A percentile compares a stretch with the other conserved stretches of the same genome.
These are phyloP conservation scores for Volvox reticuliferus DNA, from an alignment of 139 green algal genomes.

Conservation along the genomic window DNA sequence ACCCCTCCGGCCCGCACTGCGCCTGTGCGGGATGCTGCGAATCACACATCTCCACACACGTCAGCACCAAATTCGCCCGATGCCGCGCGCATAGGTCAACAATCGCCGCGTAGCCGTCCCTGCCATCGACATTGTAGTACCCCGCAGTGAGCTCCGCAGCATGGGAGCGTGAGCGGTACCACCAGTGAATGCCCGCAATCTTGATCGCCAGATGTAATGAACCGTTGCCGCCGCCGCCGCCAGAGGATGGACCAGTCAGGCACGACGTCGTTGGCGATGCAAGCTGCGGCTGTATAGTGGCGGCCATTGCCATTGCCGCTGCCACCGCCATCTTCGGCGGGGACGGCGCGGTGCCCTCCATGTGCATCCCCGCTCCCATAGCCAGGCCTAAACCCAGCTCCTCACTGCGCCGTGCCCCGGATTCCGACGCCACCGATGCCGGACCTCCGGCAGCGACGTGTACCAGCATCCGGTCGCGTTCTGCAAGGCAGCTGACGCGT, in stretches of 20 bases:
- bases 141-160: conserved; percentile 96
- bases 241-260: not conserved
- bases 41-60: conserved; percentile 98
- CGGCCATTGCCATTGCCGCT: not conserved
- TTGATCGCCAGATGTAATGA: conserved; percentile 83
- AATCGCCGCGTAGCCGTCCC: conserved; percentile 87
- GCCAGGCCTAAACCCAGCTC: not conserved
- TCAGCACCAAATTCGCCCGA: conserved; percentile 90
- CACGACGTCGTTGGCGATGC: conserved; percentile 3
- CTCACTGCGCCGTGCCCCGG: not conserved
- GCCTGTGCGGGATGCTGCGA: conserved; percentile 91
- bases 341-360: too few species aligned
- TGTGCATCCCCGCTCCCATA: not conserved
- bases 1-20: conserved; percentile 90
- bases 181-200: conserved; percentile 98
- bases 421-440: not conserved
- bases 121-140: conserved; percentile 92
- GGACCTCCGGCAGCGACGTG: too few species aligned
- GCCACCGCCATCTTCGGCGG: not conserved
- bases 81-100: conserved; percentile 81
- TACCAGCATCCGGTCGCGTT: not conserved
- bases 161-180: conserved; percentile 89
- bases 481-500: not conserved
- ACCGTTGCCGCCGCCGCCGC: not conserved
- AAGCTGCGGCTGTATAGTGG: not conserved